These are phyloP conservation scores for Arabidopsis arenosa DNA, from an alignment of 345 rosid species.

Conservation along the genomic window DNA sequence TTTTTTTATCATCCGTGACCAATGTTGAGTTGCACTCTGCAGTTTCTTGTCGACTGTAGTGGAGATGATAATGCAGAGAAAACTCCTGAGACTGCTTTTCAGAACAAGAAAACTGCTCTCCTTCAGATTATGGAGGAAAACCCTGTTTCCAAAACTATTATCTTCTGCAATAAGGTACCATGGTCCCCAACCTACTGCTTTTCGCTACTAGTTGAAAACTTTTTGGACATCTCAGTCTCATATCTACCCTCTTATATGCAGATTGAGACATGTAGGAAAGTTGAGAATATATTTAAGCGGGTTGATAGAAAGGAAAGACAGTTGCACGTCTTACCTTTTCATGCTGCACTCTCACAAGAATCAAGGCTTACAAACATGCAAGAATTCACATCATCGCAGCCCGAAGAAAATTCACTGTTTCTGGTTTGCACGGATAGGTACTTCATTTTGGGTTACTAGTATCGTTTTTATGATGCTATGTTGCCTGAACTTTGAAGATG, in stretches of 20 bases:
- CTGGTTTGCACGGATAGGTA: constrained; percentile 93
- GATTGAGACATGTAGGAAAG: constrained; percentile 98
- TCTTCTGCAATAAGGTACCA: constrained; percentile 87
- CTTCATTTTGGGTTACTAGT: not conserved
- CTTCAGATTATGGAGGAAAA: constrained; percentile 65
- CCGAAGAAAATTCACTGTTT: constrained; percentile 56
- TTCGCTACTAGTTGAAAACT: not conserved
- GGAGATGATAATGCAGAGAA: constrained; percentile 71
- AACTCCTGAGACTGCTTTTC: constrained; percentile 74
- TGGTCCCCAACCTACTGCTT: not conserved
- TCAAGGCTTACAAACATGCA: constrained; percentile 74
- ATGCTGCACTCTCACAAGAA: constrained; percentile 83
- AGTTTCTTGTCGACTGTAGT: constrained; percentile 93
- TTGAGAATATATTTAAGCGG: constrained; percentile 83
- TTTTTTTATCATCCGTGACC: not conserved
- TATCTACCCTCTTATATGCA: constrained; percentile 37
- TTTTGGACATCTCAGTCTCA: constrained; percentile 17
- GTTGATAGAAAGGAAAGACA: constrained; percentile 66
- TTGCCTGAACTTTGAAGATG: constrained; percentile 4
- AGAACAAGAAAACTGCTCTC: constrained; percentile 82
- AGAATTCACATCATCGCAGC: constrained; percentile 60
- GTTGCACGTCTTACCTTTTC: constrained; percentile 73
- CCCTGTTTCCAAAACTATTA: constrained; percentile 74
- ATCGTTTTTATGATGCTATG: constrained; percentile 2
- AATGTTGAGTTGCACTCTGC: constrained; percentile 38